Evolutionary conservation across 2,329 filamentous ascomycete species (phyloP).

Genomic region (Fusarium burgessii): DNA sequence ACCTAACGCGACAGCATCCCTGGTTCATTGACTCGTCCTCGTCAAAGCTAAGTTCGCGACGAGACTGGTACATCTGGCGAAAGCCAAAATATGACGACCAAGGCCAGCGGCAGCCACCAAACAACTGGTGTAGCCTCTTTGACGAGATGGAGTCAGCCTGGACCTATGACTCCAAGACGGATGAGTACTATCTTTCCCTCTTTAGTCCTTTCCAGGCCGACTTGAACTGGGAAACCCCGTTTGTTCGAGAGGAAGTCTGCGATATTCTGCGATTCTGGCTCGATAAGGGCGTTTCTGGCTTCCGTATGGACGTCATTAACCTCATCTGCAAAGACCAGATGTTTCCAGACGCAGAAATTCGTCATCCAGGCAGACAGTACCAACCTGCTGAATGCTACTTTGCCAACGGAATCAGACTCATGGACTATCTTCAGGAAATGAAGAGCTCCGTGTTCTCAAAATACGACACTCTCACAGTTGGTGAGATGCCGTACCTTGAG

Average conservation of each 20-base stretch:
- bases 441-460: slow-evolving; percentile 64
- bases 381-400: slow-evolving; percentile 68
- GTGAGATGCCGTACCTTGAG: slow-evolving; percentile 68
- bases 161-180: slow-evolving; percentile 76
- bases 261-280: slow-evolving; percentile 84
- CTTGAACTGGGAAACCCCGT: slow-evolving; percentile 82
- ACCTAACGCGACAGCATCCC: slow-evolving; percentile 6
- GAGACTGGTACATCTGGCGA: slow-evolving; percentile 74
- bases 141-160: slow-evolving; percentile 68
- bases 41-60: slow-evolving; percentile 21
- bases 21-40: slow-evolving; percentile 40
- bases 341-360: slow-evolving; percentile 69
- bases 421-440: slow-evolving; percentile 76
- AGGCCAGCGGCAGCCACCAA: slow-evolving; percentile 75
- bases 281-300: slow-evolving; percentile 76
- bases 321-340: slow-evolving; percentile 73
- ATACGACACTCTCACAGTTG: slow-evolving; percentile 76
- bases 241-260: slow-evolving; percentile 76
- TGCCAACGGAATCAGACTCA: slow-evolving; percentile 75
- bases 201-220: slow-evolving; percentile 83
- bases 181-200: slow-evolving; percentile 81
- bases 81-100: slow-evolving; percentile 62
- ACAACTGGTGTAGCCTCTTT: slow-evolving; percentile 78
- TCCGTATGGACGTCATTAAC: slow-evolving; percentile 80
- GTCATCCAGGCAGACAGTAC: slow-evolving; percentile 57